phyloP scores from a whole-genome alignment of 306 rosid genomes.

The Alnus rubra region DNA sequence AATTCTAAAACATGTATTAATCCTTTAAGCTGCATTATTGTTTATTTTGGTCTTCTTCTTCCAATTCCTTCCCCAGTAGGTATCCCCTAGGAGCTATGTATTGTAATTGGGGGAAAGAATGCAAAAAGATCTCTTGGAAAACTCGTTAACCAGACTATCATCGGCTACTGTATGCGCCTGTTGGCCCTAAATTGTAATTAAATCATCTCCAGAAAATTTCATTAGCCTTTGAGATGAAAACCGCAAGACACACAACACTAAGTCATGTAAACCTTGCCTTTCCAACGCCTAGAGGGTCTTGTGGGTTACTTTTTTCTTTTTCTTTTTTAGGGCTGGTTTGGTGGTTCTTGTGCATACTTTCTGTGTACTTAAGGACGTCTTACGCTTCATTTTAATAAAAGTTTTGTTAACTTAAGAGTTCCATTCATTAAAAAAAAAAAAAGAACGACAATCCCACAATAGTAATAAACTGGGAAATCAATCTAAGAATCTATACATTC shows the following conservation, averaged over 20 bases:
- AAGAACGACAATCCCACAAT: background rate
- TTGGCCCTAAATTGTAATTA: background rate
- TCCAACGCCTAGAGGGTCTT: too few relatives aligned
- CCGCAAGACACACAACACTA: too few relatives aligned
- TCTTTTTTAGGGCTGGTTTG: too few relatives aligned
- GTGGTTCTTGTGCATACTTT: too few relatives aligned
- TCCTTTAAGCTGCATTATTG: background rate
- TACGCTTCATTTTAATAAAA: too few relatives aligned
- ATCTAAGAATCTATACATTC: background rate
- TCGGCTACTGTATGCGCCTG: background rate
- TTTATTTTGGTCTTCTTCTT: background rate
- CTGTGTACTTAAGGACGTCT: too few relatives aligned
- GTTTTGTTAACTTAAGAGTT: too few relatives aligned
- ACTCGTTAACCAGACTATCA: background rate
- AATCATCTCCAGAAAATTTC: background rate
- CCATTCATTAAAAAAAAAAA: background rate
- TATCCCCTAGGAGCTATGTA: too few relatives aligned
- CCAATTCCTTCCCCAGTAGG: too few relatives aligned
- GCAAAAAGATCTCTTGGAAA: background rate
- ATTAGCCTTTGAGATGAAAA: background rate
- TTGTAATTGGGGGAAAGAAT: background rate
- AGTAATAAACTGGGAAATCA: background rate
- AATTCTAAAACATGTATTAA: background rate
- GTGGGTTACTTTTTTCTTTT: too few relatives aligned
- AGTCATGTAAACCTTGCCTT: too few relatives aligned